A percentile compares a stretch with the other conserved stretches of the same genome.
These are phyloP conservation scores for Talaromyces sp. DNA, from an alignment of 2,329 filamentous ascomycete genomes.

Conservation along the genomic window DNA sequence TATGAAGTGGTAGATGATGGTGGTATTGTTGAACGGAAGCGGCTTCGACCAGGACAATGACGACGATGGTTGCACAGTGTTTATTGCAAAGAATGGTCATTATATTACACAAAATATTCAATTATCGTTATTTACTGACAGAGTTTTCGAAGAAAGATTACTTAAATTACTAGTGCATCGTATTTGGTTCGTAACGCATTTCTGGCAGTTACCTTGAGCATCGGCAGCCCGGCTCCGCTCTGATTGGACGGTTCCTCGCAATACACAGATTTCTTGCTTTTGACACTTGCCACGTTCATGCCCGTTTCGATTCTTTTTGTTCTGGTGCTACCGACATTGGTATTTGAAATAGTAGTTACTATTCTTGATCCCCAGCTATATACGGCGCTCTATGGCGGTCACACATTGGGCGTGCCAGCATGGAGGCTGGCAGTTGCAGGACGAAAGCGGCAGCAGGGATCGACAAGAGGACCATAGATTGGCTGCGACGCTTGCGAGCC, in stretches of 20 bases:
- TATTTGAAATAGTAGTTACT: background rate
- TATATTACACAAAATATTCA: background rate
- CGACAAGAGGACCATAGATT: conserved; percentile 6
- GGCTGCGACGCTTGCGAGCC: conserved; percentile 4
- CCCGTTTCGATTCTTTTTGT: background rate
- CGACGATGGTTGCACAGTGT: background rate
- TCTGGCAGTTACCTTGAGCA: background rate
- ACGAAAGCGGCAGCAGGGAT: conserved; percentile 12
- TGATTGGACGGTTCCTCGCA: background rate
- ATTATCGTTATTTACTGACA: background rate
- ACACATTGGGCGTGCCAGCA: background rate
- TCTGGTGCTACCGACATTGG: background rate
- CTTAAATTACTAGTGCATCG: background rate
- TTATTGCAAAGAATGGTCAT: background rate
- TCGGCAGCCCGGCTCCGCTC: background rate
- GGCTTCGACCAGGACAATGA: background rate
- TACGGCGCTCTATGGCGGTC: background rate
- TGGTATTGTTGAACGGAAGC: background rate
- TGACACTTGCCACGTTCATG: background rate
- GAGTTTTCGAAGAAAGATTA: background rate
- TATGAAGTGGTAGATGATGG: background rate
- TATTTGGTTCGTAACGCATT: background rate
- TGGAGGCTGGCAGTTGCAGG: conserved; percentile 7
- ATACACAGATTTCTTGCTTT: background rate
- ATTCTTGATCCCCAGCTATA: background rate